Percentiles rank a stretch among this genome's conserved stretches.
These are phyloP conservation scores for Cystobasidium onofrii DNA, from an alignment of 768 basidiomycete species.

Conservation along the genomic window DNA sequence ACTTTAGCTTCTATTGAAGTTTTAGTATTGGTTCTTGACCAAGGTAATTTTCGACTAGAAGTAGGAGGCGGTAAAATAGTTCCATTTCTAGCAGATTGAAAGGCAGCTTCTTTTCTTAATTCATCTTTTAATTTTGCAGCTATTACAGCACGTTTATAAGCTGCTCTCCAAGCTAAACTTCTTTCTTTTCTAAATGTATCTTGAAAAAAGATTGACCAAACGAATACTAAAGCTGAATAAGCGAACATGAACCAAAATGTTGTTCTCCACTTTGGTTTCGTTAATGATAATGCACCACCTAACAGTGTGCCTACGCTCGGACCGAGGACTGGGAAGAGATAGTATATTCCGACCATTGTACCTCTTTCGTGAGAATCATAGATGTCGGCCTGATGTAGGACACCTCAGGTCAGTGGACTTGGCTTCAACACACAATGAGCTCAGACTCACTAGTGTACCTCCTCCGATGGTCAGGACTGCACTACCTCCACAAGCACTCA, in stretches of 20 bases:
- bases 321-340: conserved; percentile 68
- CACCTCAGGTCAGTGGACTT: neutral
- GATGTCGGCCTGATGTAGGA: conserved; percentile 51
- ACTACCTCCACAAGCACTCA: conserved; percentile 63
- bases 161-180: conserved; percentile 67
- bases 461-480: conserved; percentile 66
- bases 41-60: neutral
- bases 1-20: conserved; percentile 15
- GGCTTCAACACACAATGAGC: neutral
- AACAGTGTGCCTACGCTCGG: conserved; percentile 41
- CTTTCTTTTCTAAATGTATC: conserved; percentile 79
- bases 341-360: conserved; percentile 69
- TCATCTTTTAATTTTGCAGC: conserved; percentile 37
- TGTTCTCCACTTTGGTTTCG: conserved; percentile 62
- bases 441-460: conserved; percentile 52
- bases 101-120: neutral
- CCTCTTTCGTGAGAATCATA: conserved; percentile 68
- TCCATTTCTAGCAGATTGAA: conserved; percentile 34
- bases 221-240: conserved; percentile 33
- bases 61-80: neutral
- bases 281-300: conserved; percentile 61
- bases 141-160: conserved; percentile 49
- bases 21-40: conserved; percentile 1
- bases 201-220: conserved; percentile 54
- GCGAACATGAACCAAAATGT: conserved; percentile 69